These are phyloP conservation scores for Pilatotrama ljubarskyi DNA, from an alignment of 768 basidiomycete genomes.

Conservation along the genomic window DNA sequence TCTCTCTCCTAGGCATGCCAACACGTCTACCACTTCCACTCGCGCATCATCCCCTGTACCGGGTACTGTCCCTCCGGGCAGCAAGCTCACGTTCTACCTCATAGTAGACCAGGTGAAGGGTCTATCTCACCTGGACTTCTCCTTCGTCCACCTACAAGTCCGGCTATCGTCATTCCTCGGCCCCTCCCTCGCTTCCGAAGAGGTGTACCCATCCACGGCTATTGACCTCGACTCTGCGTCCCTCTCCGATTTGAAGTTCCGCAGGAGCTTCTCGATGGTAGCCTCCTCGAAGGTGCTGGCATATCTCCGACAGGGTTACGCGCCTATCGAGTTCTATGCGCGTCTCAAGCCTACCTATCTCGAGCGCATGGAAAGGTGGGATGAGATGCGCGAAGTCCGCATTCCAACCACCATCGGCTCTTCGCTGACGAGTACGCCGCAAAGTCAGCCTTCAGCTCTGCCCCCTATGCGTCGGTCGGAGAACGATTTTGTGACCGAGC, in stretches of 20 bases:
- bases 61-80: conserved; percentile 64
- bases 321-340: conserved; percentile 90
- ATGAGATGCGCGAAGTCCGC: conserved; percentile 84
- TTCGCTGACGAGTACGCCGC: conserved; percentile 28
- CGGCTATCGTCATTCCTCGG: conserved; percentile 88
- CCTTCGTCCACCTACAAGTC: conserved; percentile 82
- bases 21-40: conserved; percentile 65
- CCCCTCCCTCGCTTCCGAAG: conserved; percentile 65
- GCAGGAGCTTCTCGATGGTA: conserved; percentile 77
- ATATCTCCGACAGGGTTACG: conserved; percentile 75
- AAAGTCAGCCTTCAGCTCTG: conserved; percentile 43
- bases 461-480: conserved; percentile 92
- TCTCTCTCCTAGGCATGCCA: conserved; percentile 56
- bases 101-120: conserved; percentile 88
- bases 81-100: conserved; percentile 82
- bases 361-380: conserved; percentile 90
- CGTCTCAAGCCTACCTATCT: conserved; percentile 79
- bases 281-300: conserved; percentile 70
- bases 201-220: conserved; percentile 74
- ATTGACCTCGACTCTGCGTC: conserved; percentile 73
- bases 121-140: conserved; percentile 87
- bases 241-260: conserved; percentile 80
- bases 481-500: conserved; percentile 85
- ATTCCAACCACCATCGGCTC: conserved; percentile 37
- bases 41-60: conserved; percentile 77